phyloP scores from a whole-genome alignment of 2,329 filamentous ascomycete species.

The Cladosporium cucumerinum region DNA sequence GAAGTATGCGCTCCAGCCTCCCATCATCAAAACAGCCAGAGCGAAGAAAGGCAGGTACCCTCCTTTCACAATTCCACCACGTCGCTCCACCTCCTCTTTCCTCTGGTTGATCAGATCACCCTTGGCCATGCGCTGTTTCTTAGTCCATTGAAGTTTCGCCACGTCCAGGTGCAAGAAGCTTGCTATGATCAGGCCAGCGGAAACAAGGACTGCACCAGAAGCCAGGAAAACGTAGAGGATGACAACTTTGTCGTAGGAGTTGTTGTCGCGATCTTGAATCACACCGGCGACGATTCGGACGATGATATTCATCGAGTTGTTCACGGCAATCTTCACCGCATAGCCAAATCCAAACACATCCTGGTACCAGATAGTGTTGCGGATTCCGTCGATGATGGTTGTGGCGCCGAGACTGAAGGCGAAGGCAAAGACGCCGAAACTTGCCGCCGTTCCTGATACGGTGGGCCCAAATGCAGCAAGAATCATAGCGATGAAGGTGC shows the following conservation, averaged over 20 bases:
- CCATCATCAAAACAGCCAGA: constrained; percentile 48
- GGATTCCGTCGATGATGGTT: constrained; percentile 58
- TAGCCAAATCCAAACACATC: constrained; percentile 60
- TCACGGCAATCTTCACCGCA: constrained; percentile 59
- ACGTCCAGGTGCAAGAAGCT: constrained; percentile 44
- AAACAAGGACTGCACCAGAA: constrained; percentile 48
- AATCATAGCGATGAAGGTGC: constrained; percentile 53
- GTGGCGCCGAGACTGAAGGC: constrained; percentile 56
- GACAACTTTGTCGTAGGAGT: constrained; percentile 55
- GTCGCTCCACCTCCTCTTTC: constrained; percentile 42
- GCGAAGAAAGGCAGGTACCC: constrained; percentile 41
- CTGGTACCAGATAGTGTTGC: constrained; percentile 58
- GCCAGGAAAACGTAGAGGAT: constrained; percentile 56
- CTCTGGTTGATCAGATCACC: constrained; percentile 45
- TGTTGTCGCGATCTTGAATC: constrained; percentile 56
- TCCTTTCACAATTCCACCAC: constrained; percentile 39
- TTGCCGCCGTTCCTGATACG: constrained; percentile 53
- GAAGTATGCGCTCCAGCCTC: constrained; percentile 56
- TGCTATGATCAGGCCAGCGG: constrained; percentile 39
- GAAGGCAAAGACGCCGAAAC: constrained; percentile 59
- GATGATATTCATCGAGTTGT: constrained; percentile 62
- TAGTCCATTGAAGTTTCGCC: constrained; percentile 55
- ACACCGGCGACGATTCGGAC: constrained; percentile 56
- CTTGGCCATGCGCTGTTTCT: constrained; percentile 49
- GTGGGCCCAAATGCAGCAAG: constrained; percentile 53